These are phyloP conservation scores for Styphnolobium japonicum DNA, from an alignment of 306 rosid species.

Conservation along the genomic window DNA sequence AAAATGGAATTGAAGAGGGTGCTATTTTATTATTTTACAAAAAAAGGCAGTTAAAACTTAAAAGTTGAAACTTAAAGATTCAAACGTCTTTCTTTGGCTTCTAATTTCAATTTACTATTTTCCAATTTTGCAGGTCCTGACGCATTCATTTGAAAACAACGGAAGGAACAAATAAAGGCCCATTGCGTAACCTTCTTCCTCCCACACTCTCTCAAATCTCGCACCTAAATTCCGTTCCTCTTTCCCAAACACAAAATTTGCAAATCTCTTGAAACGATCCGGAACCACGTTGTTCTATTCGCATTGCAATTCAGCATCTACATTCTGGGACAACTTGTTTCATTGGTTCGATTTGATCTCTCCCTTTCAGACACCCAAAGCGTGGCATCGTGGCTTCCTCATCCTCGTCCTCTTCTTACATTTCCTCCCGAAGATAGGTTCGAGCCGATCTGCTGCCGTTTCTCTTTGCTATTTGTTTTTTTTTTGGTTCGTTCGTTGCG, in stretches of 20 bases:
- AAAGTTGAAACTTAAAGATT: constrained; percentile 12
- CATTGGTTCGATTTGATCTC: constrained; percentile 9
- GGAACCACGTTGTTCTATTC: neutral
- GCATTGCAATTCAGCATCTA: constrained; percentile 13
- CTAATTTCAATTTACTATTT: constrained; percentile 13
- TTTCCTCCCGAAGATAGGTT: constrained; percentile 31
- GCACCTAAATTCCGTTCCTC: constrained; percentile 34
- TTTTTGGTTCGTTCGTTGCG: neutral
- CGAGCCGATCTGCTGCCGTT: constrained; percentile 31
- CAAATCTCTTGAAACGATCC: constrained; percentile 30
- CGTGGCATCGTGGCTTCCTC: neutral
- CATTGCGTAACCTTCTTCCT: neutral
- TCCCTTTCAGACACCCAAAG: neutral
- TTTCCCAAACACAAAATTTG: neutral
- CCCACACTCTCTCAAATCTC: constrained; percentile 20
- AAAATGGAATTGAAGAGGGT: neutral
- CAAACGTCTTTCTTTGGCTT: constrained; percentile 24
- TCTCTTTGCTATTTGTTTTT: neutral
- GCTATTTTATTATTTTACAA: neutral
- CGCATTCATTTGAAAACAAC: constrained; percentile 35
- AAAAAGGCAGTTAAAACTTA: constrained; percentile 19
- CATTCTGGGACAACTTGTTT: neutral
- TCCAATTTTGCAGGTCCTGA: constrained; percentile 20
- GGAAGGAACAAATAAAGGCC: neutral
- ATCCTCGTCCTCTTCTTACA: constrained; percentile 19